Evolutionary conservation across 257 asterid species (phyloP), one percentile per base, ranked within the genome.

Genomic region (Ballota nigra): DNA sequence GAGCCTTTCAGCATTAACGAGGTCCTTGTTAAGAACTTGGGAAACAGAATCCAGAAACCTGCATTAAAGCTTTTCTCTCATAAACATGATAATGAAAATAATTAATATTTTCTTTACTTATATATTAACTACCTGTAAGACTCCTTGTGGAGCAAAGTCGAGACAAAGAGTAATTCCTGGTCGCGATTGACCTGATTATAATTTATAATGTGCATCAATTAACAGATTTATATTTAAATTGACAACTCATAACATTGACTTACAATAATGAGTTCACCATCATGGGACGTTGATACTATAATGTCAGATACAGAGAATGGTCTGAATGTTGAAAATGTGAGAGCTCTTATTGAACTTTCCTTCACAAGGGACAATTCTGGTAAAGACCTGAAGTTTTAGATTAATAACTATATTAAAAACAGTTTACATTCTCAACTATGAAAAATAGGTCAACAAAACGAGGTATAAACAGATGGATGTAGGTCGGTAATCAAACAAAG

Each of bases 361-460:
- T 89, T 89, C 75, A 89, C 69, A 79, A 89, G 90, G 53, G 97
- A 83, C 57, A 94, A 73, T 60, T 91, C 97, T 36, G 96, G 97
- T 72, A 94, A 86, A 67, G 97, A 91, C 86, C 97, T 93, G 93
- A 74, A 69, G 43, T 69, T 81, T 70, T 33, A 34, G 43, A 15
- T 11, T 36, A 24, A 65, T 15, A 5, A 70, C 63, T 12, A 45
- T 12, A 45, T 71, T n/a, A 51, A 62, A 45, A 47, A 34, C 11
- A 49, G 23, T 16, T 49, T 16, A 22, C 2, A 43, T 43, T 43
- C 13, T 6, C 8, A 36, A 36, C 8, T 1, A 34, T 26, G 8
- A 34, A 8, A 36, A 31, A 38, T 8, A 6, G 11, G 10, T 36
- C 43, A 8, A 36, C n/a, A 40, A 40, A 36, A 2, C 4, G 3